These are phyloP conservation scores for Syzygium jambos DNA, from an alignment of 345 rosid species.

Conservation along the genomic window DNA sequence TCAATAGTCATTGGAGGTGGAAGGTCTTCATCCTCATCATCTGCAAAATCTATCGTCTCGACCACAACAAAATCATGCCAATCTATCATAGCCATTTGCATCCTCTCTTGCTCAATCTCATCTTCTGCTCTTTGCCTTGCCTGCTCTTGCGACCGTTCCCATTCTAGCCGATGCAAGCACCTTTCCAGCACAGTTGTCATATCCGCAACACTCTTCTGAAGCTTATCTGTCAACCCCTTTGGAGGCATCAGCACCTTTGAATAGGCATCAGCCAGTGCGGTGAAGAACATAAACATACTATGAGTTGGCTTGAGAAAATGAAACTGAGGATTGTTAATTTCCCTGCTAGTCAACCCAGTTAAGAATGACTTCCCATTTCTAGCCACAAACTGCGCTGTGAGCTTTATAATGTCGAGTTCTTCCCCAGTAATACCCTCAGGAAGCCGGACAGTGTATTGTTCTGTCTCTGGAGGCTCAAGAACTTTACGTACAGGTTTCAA, in stretches of 20 bases:
- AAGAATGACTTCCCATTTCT: conserved; percentile 74
- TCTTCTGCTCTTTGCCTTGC: conserved; percentile 81
- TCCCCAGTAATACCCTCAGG: conserved; percentile 78
- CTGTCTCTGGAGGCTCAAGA: conserved; percentile 69
- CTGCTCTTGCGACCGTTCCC: conserved; percentile 86
- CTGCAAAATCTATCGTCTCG: conserved; percentile 77
- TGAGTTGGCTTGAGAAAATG: conserved; percentile 88
- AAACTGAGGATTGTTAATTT: conserved; percentile 67
- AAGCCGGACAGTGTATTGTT: conserved; percentile 65
- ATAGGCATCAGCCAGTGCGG: conserved; percentile 70
- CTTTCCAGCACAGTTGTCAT: conserved; percentile 76
- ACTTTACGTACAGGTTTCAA: conserved; percentile 55
- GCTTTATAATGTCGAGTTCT: conserved; percentile 79
- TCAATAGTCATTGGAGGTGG: conserved; percentile 87
- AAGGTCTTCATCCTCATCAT: conserved; percentile 80
- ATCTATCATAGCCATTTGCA: conserved; percentile 88
- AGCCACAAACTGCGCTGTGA: conserved; percentile 83
- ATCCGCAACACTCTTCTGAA: conserved; percentile 44
- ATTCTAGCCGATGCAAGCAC: conserved; percentile 75
- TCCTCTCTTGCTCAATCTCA: conserved; percentile 78
- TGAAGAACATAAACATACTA: conserved; percentile 74
- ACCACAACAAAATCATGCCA: conserved; percentile 95
- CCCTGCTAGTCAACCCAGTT: conserved; percentile 61
- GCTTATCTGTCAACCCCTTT: conserved; percentile 52
- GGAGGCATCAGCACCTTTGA: conserved; percentile 81